Conservation (phyloP, 805 yeast genomes). For the Saturnispora besseyi region DNA sequence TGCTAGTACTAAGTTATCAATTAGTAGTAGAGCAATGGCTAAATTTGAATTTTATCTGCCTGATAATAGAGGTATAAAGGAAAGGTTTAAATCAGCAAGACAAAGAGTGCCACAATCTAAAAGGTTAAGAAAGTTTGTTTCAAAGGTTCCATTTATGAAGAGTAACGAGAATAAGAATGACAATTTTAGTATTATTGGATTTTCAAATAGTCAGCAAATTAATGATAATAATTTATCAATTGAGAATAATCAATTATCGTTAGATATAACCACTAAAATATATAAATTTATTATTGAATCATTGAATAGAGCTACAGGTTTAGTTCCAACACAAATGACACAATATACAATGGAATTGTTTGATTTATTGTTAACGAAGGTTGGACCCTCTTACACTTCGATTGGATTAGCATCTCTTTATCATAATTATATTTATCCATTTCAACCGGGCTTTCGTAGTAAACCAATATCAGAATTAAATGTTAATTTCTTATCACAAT, state of each 20-base stretch:
- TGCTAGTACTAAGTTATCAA: background rate
- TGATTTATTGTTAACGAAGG: slow-evolving; percentile 56
- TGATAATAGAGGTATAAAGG: slow-evolving; percentile 10
- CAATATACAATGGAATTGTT: slow-evolving; percentile 57
- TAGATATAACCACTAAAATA: slow-evolving; percentile 49
- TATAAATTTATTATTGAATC: slow-evolving; percentile 69
- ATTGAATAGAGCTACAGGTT: slow-evolving; percentile 65
- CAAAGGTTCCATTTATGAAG: slow-evolving; percentile 40
- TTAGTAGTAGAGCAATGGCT: slow-evolving; percentile 5
- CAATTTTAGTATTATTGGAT: slow-evolving; percentile 8
- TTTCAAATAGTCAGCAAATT: background rate
- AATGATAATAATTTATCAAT: slow-evolving; percentile 6
- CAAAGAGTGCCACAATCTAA: slow-evolving; percentile 13
- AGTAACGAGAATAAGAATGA: slow-evolving; percentile 31
- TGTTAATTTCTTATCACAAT: slow-evolving; percentile 17
- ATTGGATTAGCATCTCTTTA: slow-evolving; percentile 66
- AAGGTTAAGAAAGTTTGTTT: slow-evolving; percentile 19
- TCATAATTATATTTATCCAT: slow-evolving; percentile 19
- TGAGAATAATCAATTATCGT: slow-evolving; percentile 22
- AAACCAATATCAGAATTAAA: slow-evolving; percentile 19
- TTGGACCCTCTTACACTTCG: slow-evolving; percentile 69
- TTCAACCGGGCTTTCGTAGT: slow-evolving; percentile 20
- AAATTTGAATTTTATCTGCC: slow-evolving; percentile 11
- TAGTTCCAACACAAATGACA: slow-evolving; percentile 53
- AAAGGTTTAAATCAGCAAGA: slow-evolving; percentile 11